Conservation (phyloP, 2,329 filamentous ascomycete species). For the Hypocrella siamensis region DNA sequence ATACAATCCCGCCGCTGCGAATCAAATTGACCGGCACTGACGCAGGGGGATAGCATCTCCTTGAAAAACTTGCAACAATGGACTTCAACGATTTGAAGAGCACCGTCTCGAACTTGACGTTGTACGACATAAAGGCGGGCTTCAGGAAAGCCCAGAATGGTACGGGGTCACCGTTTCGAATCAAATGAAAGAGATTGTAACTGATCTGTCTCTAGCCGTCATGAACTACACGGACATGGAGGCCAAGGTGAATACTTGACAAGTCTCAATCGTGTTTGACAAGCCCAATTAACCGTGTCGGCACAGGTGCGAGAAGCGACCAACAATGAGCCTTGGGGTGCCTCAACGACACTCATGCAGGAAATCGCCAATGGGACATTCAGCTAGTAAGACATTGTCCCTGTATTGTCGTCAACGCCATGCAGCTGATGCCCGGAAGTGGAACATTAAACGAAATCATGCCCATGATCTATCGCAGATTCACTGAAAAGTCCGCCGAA, state of each 20-base stretch:
- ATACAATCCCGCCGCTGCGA: too few relatives aligned
- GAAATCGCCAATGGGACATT: constrained; percentile 97
- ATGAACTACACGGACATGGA: constrained; percentile 99
- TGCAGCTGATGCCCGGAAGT: constrained; percentile 28
- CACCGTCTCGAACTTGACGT: constrained; percentile 76
- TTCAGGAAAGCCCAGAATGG: constrained; percentile 96
- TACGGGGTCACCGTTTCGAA: constrained; percentile 21
- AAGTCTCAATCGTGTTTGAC: constrained; percentile 2
- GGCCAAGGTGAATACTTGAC: constrained; percentile 32
- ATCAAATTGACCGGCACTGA: too few relatives aligned
- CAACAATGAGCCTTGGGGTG: constrained; percentile 97
- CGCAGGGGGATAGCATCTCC: background rate
- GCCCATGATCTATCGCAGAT: constrained; percentile 99
- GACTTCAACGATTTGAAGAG: constrained; percentile 76
- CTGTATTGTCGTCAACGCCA: constrained; percentile 1
- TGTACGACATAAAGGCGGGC: constrained; percentile 91
- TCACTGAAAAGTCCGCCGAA: constrained; percentile 94
- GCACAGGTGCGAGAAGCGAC: constrained; percentile 83
- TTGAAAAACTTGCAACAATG: constrained; percentile 37
- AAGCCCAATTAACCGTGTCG: constrained; percentile 4
- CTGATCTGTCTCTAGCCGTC: constrained; percentile 46
- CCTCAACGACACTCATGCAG: constrained; percentile 75
- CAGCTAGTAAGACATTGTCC: constrained; percentile 92
- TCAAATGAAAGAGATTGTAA: background rate
- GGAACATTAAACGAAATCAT: constrained; percentile 98